Evolutionary conservation across 257 asterid genomes (phyloP).

Genomic region (Voacanga thouarsii): DNA sequence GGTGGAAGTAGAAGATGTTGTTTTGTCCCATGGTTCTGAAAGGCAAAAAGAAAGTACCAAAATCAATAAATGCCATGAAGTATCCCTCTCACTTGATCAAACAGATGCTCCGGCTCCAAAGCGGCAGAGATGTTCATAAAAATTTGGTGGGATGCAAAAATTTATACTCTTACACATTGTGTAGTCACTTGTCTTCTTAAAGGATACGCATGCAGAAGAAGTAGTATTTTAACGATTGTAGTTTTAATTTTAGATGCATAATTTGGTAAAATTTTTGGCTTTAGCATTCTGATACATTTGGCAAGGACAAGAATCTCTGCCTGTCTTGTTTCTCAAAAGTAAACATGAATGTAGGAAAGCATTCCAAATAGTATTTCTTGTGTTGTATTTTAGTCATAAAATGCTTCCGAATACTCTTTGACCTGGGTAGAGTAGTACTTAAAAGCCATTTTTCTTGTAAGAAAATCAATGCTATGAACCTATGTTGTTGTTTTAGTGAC

Average conservation of each 20-base stretch:
- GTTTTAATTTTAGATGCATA: background rate
- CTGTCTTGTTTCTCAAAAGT: background rate
- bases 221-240: background rate
- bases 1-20: conserved; percentile 37
- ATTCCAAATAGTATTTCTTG: background rate
- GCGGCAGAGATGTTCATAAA: conserved; percentile 9
- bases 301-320: background rate
- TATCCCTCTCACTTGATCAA: conserved; percentile 11
- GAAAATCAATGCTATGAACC: background rate
- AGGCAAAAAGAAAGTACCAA: conserved; percentile 1
- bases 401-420: background rate
- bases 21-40: conserved; percentile 10
- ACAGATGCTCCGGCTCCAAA: conserved; percentile 14
- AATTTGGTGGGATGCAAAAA: background rate
- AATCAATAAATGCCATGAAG: background rate
- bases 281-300: background rate
- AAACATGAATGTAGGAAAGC: background rate
- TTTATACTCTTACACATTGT: background rate
- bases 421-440: background rate
- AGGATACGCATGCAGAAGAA: background rate
- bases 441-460: background rate
- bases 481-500: background rate
- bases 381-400: background rate
- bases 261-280: background rate
- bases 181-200: background rate